Conservation (phyloP, 495 filamentous ascomycete genomes). For the Evansstolkia leycettana region DNA sequence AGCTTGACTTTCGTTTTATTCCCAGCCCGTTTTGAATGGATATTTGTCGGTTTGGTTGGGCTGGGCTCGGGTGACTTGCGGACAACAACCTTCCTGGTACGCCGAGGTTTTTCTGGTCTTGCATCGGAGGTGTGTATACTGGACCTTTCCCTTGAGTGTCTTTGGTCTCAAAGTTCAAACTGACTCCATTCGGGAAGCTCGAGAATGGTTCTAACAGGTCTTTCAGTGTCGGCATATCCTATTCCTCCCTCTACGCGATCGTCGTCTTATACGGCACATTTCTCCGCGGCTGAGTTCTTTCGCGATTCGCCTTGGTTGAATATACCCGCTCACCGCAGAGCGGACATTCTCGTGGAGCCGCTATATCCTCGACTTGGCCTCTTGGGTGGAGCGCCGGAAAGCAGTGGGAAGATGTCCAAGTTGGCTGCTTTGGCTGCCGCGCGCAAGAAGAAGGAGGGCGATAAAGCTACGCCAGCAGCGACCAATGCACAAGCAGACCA, state of each 20-base stretch:
- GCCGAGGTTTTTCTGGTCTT: not conserved
- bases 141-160: not conserved
- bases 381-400: slow-evolving; percentile 59
- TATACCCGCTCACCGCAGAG: slow-evolving; percentile 54
- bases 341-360: slow-evolving; percentile 53
- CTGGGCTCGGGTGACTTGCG: slow-evolving; percentile 28
- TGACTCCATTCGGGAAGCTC: slow-evolving; percentile 23
- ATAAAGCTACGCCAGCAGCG: slow-evolving; percentile 30
- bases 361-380: slow-evolving; percentile 48
- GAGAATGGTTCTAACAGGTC: slow-evolving; percentile 31
- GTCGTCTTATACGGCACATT: slow-evolving; percentile 13
- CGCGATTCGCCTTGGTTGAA: slow-evolving; percentile 77
- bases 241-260: slow-evolving; percentile 7
- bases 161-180: slow-evolving; percentile 11
- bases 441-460: slow-evolving; percentile 65
- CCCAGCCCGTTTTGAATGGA: not conserved
- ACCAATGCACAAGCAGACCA: slow-evolving; percentile 3
- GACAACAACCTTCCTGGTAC: too few species aligned
- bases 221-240: slow-evolving; percentile 27
- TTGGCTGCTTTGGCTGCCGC: slow-evolving; percentile 81
- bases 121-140: not conserved
- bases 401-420: slow-evolving; percentile 64
- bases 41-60: slow-evolving; percentile 20
- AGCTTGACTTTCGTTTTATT: slow-evolving; percentile 16
- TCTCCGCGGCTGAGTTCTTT: slow-evolving; percentile 54